Percentiles rank a stretch among this genome's conserved stretches.
These are phyloP conservation scores for Solanum lycopersicoides DNA, from an alignment of 257 asterid species.

Conservation along the genomic window DNA sequence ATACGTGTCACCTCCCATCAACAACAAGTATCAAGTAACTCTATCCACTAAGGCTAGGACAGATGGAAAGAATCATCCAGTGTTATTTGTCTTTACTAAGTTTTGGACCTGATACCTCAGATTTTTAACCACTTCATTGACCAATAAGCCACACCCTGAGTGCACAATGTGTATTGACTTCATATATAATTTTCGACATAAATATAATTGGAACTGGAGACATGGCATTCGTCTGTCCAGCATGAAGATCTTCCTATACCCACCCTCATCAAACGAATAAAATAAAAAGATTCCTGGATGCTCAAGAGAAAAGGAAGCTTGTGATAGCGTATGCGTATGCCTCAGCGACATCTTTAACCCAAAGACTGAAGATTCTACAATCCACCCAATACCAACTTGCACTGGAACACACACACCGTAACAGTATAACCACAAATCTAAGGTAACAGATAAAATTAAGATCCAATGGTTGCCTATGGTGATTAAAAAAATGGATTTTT, in stretches of 20 bases:
- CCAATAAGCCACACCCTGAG: neutral
- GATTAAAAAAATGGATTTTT: neutral
- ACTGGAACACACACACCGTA: neutral
- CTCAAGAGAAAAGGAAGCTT: neutral
- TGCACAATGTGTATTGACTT: neutral
- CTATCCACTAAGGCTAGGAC: neutral
- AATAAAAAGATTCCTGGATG: neutral
- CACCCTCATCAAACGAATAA: neutral
- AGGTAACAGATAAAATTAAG: neutral
- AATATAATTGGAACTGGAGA: neutral
- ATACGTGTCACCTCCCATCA: neutral
- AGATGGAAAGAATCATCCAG: neutral
- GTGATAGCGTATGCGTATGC: neutral
- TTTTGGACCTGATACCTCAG: neutral
- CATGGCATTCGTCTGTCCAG: fast-evolving
- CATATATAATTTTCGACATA: neutral
- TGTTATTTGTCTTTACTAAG: neutral
- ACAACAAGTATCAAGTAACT: neutral
- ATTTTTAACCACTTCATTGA: neutral
- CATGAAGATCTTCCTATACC: neutral
- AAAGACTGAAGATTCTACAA: neutral
- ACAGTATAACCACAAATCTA: neutral
- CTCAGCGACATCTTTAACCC: neutral
- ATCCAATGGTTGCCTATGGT: neutral
- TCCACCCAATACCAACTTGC: neutral